Percentiles rank a stretch among this genome's conserved stretches.
These are phyloP conservation scores for Vairimorpha apis DNA, from an alignment of 371 early-diverging fungal species.

Conservation along the genomic window DNA sequence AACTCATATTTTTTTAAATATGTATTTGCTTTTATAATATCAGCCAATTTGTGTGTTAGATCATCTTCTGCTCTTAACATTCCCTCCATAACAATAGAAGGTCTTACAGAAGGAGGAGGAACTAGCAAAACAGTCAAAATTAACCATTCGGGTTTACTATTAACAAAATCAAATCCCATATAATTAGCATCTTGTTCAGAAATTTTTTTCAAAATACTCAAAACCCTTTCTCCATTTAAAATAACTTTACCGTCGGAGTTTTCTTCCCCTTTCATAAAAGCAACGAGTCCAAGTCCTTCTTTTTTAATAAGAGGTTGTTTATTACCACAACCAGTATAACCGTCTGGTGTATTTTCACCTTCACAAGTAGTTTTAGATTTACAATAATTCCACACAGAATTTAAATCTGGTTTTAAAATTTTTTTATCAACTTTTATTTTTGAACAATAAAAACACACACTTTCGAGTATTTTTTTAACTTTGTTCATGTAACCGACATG, in stretches of 20 bases:
- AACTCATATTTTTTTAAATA: conserved; percentile 75
- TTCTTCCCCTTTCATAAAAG: conserved; percentile 64
- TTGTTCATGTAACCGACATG: conserved; percentile 70
- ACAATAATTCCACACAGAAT: conserved; percentile 82
- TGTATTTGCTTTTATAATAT: conserved; percentile 90
- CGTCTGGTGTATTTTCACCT: conserved; percentile 67
- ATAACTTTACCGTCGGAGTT: conserved; percentile 61
- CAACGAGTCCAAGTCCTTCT: conserved; percentile 76
- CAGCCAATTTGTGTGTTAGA: conserved; percentile 84
- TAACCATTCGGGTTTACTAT: conserved; percentile 96
- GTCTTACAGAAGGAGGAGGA: conserved; percentile 93
- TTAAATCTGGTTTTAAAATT: conserved; percentile 63
- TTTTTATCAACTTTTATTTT: conserved; percentile 78
- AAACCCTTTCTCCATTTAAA: conserved; percentile 72
- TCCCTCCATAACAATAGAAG: conserved; percentile 92
- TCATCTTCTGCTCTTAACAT: conserved; percentile 85
- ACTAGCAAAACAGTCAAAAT: conserved; percentile 83
- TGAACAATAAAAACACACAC: conserved; percentile 94
- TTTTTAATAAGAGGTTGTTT: conserved; percentile 81
- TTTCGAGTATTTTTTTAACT: conserved; percentile 90
- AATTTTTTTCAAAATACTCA: conserved; percentile 80
- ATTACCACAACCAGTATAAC: conserved; percentile 70
- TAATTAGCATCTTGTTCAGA: conserved; percentile 74
- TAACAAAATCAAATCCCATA: conserved; percentile 83
- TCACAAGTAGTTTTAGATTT: conserved; percentile 79